These are phyloP conservation scores for Arthrobotrys sphaeroides DNA, from an alignment of 2,329 filamentous ascomycete genomes.

Conservation along the genomic window DNA sequence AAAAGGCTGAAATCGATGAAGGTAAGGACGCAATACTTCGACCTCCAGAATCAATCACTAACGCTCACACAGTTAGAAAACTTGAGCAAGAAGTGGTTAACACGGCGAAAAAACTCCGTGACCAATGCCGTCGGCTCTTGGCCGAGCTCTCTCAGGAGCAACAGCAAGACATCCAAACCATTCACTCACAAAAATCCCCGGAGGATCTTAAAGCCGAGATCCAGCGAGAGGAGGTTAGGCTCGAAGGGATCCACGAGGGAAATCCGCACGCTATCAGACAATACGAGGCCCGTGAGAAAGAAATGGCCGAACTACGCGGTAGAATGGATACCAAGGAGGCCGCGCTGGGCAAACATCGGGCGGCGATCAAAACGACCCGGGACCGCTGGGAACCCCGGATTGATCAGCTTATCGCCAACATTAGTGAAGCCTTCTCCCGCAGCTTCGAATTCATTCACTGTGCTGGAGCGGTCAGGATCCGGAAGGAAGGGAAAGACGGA, in stretches of 20 bases:
- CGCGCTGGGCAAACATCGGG: constrained; percentile 68
- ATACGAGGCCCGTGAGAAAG: constrained; percentile 75
- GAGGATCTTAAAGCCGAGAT: constrained; percentile 78
- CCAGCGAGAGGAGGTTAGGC: constrained; percentile 74
- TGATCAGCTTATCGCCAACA: constrained; percentile 78
- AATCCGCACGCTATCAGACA: constrained; percentile 79
- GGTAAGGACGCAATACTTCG: constrained; percentile 47
- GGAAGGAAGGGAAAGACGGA: constrained; percentile 80
- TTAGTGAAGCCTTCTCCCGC: constrained; percentile 89
- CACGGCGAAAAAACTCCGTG: not conserved
- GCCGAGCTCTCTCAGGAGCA: constrained; percentile 48
- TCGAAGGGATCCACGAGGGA: constrained; percentile 81
- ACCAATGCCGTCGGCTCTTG: constrained; percentile 24
- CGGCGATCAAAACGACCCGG: constrained; percentile 73
- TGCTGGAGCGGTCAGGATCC: constrained; percentile 85
- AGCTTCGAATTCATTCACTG: constrained; percentile 96
- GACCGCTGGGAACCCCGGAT: constrained; percentile 83
- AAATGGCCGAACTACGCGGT: constrained; percentile 73
- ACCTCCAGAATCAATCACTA: not conserved
- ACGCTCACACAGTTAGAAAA: not conserved
- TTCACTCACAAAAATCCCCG: constrained; percentile 66
- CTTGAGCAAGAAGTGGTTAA: not conserved
- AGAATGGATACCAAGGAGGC: constrained; percentile 69
- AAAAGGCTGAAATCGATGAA: constrained; percentile 53
- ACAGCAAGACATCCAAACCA: constrained; percentile 61